Conservation (phyloP, 2,329 filamentous ascomycete genomes). For the Mollisia scopiformis region DNA sequence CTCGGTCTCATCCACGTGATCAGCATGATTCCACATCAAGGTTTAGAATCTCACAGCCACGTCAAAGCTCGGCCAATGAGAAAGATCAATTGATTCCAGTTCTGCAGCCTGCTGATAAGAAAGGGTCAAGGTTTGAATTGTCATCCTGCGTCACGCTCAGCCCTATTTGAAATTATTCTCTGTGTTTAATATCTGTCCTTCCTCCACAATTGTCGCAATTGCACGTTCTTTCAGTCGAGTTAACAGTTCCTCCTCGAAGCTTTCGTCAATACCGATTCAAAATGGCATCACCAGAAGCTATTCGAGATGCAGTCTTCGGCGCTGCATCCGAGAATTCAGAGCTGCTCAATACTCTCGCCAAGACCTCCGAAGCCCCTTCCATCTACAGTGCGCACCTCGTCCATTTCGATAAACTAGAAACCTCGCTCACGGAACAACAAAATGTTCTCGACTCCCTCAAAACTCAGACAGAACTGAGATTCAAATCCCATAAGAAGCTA, state of each 20-base stretch:
- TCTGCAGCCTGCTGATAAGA: too few relatives aligned
- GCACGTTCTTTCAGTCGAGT: too few relatives aligned
- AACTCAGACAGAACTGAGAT: constrained; percentile 1
- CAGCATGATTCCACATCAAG: neutral
- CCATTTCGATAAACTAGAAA: neutral
- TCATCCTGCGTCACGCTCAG: neutral
- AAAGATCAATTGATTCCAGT: neutral
- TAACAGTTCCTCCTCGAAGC: too few relatives aligned
- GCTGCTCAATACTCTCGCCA: constrained; percentile 2
- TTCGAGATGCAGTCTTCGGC: constrained; percentile 2
- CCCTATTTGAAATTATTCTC: neutral
- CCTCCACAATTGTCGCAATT: neutral
- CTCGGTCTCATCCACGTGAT: neutral
- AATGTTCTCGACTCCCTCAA: neutral
- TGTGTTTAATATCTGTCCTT: neutral
- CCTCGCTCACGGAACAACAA: neutral
- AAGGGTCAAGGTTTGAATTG: neutral
- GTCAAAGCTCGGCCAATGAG: neutral
- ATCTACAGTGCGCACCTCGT: neutral
- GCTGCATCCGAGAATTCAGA: constrained; percentile 9
- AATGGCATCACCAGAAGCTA: neutral
- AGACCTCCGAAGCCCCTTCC: constrained; percentile 4
- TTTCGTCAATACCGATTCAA: neutral
- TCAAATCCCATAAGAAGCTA: constrained; percentile 10
- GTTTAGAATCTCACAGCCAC: neutral